Conservation (phyloP, 768 basidiomycete genomes). For the Psilocybe azurescens region DNA sequence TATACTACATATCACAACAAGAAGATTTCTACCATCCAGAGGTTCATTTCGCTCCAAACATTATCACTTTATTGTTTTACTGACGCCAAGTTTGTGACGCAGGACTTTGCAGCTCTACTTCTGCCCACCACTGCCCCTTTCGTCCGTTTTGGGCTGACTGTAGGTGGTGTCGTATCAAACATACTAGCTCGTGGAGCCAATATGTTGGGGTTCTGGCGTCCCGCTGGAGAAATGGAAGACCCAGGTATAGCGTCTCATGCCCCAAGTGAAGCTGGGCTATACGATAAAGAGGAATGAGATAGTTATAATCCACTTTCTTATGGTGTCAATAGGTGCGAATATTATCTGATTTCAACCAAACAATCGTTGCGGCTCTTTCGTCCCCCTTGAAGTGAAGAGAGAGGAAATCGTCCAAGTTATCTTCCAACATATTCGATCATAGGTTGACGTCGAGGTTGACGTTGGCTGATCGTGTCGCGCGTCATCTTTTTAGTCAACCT, state of each 20-base stretch:
- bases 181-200: slow-evolving; percentile 35
- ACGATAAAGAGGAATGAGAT: slow-evolving; percentile 25
- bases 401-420: too few relatives aligned
- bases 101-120: slow-evolving; percentile 50
- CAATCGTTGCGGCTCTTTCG: neutral
- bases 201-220: slow-evolving; percentile 38
- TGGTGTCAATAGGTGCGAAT: slow-evolving; percentile 4
- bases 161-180: slow-evolving; percentile 30
- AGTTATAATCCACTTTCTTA: neutral
- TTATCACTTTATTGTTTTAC: neutral
- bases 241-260: slow-evolving; percentile 13
- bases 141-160: slow-evolving; percentile 35
- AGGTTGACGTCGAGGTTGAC: too few relatives aligned
- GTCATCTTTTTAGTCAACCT: too few relatives aligned
- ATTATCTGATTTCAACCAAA: neutral
- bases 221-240: slow-evolving; percentile 8
- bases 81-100: neutral
- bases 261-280: slow-evolving; percentile 27
- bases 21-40: slow-evolving; percentile 67
- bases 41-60: slow-evolving; percentile 30
- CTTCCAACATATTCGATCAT: too few relatives aligned
- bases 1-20: slow-evolving; percentile 55
- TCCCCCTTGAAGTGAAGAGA: neutral
- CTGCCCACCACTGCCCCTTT: slow-evolving; percentile 47
- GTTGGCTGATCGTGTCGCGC: too few relatives aligned